Evolutionary conservation across 495 filamentous ascomycete species (phyloP).

Genomic region (Lepidopterella palustris): DNA sequence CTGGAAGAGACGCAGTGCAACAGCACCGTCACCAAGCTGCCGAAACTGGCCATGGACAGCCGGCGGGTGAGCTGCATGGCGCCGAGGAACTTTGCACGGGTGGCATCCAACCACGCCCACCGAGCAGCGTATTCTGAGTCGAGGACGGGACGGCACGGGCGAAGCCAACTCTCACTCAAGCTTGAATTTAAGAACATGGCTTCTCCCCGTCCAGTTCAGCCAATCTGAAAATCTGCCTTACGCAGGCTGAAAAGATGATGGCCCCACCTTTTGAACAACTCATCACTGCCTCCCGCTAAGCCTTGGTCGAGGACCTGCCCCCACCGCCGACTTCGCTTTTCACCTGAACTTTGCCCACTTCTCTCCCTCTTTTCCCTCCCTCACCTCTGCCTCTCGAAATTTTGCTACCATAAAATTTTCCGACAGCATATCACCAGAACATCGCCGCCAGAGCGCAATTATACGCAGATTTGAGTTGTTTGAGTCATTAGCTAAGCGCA

Average conservation of each 20-base stretch:
- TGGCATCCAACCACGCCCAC: neutral
- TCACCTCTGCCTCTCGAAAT: constrained; percentile 9
- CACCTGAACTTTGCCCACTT: constrained; percentile 9
- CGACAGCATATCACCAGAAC: neutral
- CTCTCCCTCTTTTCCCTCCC: constrained; percentile 10
- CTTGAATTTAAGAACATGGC: constrained; percentile 28
- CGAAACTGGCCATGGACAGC: constrained; percentile 3
- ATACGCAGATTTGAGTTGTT: neutral
- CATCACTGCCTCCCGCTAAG: constrained; percentile 21
- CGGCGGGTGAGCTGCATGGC: constrained; percentile 16
- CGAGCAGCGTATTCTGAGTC: neutral
- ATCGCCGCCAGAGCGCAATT: neutral
- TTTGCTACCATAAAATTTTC: constrained; percentile 1
- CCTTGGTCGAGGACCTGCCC: constrained; percentile 12
- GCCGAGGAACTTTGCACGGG: constrained; percentile 1
- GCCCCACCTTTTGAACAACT: constrained; percentile 29
- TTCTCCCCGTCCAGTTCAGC: no score
- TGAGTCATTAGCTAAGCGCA: constrained; percentile 11
- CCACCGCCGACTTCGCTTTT: neutral
- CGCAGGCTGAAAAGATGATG: constrained; percentile 11
- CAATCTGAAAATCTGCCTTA: constrained; percentile 26
- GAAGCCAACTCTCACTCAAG: neutral
- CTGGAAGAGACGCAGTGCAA: constrained; percentile 24
- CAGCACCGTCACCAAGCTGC: constrained; percentile 2
- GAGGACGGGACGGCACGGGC: constrained; percentile 15